Conservation (phyloP, 345 rosid genomes). For the Citrus mangshanensis region DNA sequence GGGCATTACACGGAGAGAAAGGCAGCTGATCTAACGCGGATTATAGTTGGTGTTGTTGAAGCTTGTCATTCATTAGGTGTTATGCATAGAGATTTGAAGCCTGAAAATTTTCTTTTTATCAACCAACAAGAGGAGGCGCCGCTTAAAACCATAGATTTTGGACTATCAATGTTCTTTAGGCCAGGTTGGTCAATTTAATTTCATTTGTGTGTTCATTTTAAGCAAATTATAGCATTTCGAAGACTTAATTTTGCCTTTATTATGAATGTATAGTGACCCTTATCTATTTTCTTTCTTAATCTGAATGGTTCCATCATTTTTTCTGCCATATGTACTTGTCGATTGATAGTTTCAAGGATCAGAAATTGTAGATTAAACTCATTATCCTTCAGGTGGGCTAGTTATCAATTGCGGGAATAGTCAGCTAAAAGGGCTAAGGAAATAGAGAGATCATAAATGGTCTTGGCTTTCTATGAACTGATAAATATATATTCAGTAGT, state of each 20-base stretch:
- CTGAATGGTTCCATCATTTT: background rate
- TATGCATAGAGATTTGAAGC: slow-evolving; percentile 96
- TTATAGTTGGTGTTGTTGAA: slow-evolving; percentile 80
- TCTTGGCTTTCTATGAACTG: background rate
- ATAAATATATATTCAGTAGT: background rate
- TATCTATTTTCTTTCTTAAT: background rate
- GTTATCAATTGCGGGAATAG: background rate
- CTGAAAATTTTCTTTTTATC: slow-evolving; percentile 89
- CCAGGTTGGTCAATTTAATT: slow-evolving; percentile 49
- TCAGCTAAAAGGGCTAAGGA: background rate
- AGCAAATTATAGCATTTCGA: background rate
- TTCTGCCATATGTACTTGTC: background rate
- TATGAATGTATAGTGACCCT: background rate
- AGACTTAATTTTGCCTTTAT: background rate
- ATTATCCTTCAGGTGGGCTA: background rate
- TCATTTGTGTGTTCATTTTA: background rate
- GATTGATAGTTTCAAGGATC: background rate
- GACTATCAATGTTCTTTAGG: slow-evolving; percentile 86
- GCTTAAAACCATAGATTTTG: slow-evolving; percentile 87
- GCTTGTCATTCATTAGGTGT: slow-evolving; percentile 96
- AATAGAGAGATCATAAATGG: background rate
- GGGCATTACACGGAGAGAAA: slow-evolving; percentile 84
- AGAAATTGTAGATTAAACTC: background rate
- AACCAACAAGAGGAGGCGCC: slow-evolving; percentile 65
- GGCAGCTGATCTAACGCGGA: slow-evolving; percentile 82